Evolutionary conservation across 2,329 filamentous ascomycete species (phyloP).

Genomic region (Penicillium sp.): DNA sequence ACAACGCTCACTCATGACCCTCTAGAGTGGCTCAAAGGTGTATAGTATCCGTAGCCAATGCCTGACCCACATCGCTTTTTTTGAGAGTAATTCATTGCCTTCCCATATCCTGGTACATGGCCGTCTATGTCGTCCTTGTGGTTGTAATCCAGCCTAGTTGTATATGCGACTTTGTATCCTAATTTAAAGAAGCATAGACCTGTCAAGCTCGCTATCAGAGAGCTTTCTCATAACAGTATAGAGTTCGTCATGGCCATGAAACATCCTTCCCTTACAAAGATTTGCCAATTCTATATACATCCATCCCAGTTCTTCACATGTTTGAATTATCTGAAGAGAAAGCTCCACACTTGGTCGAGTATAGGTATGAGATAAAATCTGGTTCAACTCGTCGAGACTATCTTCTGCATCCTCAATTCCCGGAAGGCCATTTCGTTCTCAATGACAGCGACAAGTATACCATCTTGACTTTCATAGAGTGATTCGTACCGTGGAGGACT

Average conservation of each 20-base stretch:
- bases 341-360: background rate
- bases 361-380: no score
- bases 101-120: no score
- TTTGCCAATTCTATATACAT: background rate
- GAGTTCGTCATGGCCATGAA: background rate
- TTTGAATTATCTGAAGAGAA: background rate
- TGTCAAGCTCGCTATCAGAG: conserved; percentile 1
- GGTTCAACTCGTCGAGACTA: background rate
- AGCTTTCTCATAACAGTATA: background rate
- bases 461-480: conserved; percentile 2
- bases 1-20: no score
- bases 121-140: background rate
- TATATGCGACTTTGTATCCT: background rate
- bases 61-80: no score
- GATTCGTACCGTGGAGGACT: conserved; percentile 1
- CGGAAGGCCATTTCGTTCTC: background rate
- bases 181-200: background rate
- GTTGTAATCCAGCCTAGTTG: background rate
- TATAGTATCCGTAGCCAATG: no score
- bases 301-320: background rate
- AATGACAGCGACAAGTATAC: background rate
- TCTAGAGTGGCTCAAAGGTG: no score
- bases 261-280: background rate
- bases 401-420: background rate
- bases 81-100: no score